phyloP scores from a whole-genome alignment of 1,139 yeast species.

The Scheffersomyces stambukii region DNA sequence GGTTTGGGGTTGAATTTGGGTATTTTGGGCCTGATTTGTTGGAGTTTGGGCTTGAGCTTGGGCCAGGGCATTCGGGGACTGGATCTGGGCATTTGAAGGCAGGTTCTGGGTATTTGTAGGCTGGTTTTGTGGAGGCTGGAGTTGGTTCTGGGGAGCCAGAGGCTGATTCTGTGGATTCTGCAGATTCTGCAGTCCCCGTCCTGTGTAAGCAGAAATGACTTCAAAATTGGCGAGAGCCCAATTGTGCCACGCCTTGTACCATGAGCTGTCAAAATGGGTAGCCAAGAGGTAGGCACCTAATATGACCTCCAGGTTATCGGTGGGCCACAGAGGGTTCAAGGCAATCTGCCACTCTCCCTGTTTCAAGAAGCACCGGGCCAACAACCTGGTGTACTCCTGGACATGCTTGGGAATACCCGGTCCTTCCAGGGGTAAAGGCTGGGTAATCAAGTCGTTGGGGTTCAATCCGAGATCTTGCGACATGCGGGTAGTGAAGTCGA shows the following conservation, averaged over 20 bases:
- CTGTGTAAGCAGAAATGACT: slow-evolving; percentile 68
- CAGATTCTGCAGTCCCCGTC: slow-evolving; percentile 29
- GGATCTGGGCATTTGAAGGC: slow-evolving; percentile 16
- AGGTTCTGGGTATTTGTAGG: slow-evolving; percentile 11
- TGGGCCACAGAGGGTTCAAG: slow-evolving; percentile 72
- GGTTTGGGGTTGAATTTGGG: too few relatives aligned
- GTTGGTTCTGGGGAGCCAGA: slow-evolving; percentile 11
- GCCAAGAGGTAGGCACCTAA: slow-evolving; percentile 90
- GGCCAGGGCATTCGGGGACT: not conserved
- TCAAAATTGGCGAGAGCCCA: slow-evolving; percentile 99
- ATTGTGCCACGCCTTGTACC: slow-evolving; percentile 99
- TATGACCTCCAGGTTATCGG: slow-evolving; percentile 73
- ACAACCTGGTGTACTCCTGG: slow-evolving; percentile 76
- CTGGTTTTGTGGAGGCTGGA: slow-evolving; percentile 16
- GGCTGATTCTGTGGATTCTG: slow-evolving; percentile 17
- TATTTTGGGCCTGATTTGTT: too few relatives aligned
- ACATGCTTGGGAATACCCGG: slow-evolving; percentile 76
- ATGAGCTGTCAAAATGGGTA: slow-evolving; percentile 84
- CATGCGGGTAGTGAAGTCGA: slow-evolving; percentile 88
- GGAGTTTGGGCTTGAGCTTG: slow-evolving; percentile 2
- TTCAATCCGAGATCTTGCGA: slow-evolving; percentile 81
- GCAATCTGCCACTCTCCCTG: slow-evolving; percentile 99
- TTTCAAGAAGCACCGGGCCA: slow-evolving; percentile 92
- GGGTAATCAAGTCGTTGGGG: slow-evolving; percentile 77
- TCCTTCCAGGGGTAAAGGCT: slow-evolving; percentile 74